A percentile compares a stretch with the other conserved stretches of the same genome.
These are phyloP conservation scores for Plasmodium blacklocki DNA, from an alignment of 169 alveolate species.

Conservation along the genomic window DNA sequence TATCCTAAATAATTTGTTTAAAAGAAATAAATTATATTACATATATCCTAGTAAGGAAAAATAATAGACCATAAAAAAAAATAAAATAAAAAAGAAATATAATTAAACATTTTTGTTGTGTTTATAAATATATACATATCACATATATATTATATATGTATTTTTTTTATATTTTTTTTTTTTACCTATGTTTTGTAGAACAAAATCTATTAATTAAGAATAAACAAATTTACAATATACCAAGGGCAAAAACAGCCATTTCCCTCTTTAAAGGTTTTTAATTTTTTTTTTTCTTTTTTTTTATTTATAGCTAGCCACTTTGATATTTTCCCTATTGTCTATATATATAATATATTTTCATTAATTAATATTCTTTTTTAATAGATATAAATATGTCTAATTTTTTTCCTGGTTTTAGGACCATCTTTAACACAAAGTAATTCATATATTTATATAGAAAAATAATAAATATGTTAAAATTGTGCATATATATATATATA, in stretches of 20 bases:
- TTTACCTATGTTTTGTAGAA: conserved; percentile 1
- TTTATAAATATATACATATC: background rate
- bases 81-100: no score
- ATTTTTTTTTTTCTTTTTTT: conserved; percentile 8
- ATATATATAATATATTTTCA: background rate
- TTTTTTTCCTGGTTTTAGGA: conserved; percentile 69
- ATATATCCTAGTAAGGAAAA: conserved; percentile 33
- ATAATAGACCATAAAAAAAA: background rate
- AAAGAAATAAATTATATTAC: conserved; percentile 24
- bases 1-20: background rate
- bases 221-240: conserved; percentile 4
- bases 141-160: background rate
- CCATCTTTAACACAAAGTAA: conserved; percentile 58
- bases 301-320: background rate
- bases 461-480: background rate
- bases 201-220: conserved; percentile 21
- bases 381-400: conserved; percentile 24
- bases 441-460: background rate
- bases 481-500: background rate
- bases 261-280: conserved; percentile 40
- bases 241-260: conserved; percentile 31
- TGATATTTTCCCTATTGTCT: background rate
- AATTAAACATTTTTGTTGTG: background rate
- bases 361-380: background rate
- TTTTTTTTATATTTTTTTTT: background rate